Percentiles rank a stretch among this genome's conserved stretches.
phyloP scores from a whole-genome alignment of 139 green algal genomes.

The Chlorella sp. region DNA sequence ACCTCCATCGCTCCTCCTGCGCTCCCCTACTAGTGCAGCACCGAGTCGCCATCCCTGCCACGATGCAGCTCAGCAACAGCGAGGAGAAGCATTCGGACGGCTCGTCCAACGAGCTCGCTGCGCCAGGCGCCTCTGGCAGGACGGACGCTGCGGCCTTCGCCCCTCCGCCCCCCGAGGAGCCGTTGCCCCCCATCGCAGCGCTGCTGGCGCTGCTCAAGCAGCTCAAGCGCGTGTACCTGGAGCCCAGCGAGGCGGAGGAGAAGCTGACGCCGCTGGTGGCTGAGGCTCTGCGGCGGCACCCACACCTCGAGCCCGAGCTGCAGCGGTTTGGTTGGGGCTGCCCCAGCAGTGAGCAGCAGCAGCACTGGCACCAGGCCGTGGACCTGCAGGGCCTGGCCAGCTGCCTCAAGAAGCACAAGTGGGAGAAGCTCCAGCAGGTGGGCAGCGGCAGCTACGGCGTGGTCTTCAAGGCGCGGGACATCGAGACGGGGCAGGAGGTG shows the following conservation, averaged over 20 bases:
- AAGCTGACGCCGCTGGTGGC: background rate
- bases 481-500: conserved; percentile 50
- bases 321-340: background rate
- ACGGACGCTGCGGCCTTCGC: too few relatives aligned
- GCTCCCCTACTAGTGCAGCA: too few relatives aligned
- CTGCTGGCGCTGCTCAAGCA: background rate
- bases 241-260: background rate
- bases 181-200: background rate
- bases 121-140: too few relatives aligned
- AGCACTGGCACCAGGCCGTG: background rate
- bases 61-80: too few relatives aligned
- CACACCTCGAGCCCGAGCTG: background rate
- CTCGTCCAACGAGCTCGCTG: too few relatives aligned
- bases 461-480: conserved; percentile 52
- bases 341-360: background rate
- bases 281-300: background rate
- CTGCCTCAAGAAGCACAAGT: conserved; percentile 1
- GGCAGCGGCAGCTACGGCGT: conserved; percentile 24
- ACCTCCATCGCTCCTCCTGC: too few relatives aligned
- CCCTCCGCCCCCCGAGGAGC: too few relatives aligned
- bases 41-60: too few relatives aligned
- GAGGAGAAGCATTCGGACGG: too few relatives aligned
- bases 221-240: background rate
- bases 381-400: background rate
- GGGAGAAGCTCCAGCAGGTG: conserved; percentile 7